These are phyloP conservation scores for Cryptococcus floricola DNA, from an alignment of 1,284 basidiomycete genomes.

Conservation along the genomic window DNA sequence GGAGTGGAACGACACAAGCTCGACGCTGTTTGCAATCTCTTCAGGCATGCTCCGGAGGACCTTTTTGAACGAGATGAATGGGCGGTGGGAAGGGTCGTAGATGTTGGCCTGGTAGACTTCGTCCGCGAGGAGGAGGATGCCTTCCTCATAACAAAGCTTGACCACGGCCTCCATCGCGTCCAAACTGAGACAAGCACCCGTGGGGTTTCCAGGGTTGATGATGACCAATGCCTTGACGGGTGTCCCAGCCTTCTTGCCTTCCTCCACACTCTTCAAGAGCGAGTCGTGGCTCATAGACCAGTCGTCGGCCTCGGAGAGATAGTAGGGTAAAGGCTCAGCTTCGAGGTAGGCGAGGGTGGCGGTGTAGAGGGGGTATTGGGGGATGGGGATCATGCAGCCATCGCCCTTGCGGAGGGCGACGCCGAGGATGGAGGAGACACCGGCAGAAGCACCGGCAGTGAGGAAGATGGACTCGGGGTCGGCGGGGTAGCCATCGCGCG, in stretches of 20 bases:
- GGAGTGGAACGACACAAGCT: constrained; percentile 89
- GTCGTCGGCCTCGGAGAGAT: constrained; percentile 72
- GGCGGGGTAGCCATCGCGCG: constrained; percentile 80
- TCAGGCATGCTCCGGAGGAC: constrained; percentile 63
- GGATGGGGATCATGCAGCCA: constrained; percentile 75
- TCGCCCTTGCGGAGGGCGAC: constrained; percentile 43
- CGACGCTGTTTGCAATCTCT: constrained; percentile 53
- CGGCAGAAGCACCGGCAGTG: constrained; percentile 87
- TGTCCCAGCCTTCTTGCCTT: constrained; percentile 63
- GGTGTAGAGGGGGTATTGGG: constrained; percentile 96
- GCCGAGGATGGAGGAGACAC: constrained; percentile 77
- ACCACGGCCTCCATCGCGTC: constrained; percentile 70
- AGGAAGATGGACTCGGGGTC: constrained; percentile 87
- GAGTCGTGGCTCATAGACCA: constrained; percentile 80
- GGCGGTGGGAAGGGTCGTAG: constrained; percentile 60
- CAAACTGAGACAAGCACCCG: constrained; percentile 73
- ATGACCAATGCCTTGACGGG: constrained; percentile 78
- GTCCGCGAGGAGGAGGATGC: constrained; percentile 85
- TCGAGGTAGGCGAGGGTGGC: constrained; percentile 83
- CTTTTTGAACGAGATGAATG: constrained; percentile 91
- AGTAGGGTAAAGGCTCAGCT: constrained; percentile 81
- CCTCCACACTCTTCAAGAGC: constrained; percentile 65
- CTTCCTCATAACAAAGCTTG: constrained; percentile 73
- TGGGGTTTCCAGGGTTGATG: constrained; percentile 96
- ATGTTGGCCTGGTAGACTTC: constrained; percentile 94